Evolutionary conservation across 768 basidiomycete genomes (phyloP), one percentile per base, ranked within the genome.

Genomic region (Rhodotorula toruloides): DNA sequence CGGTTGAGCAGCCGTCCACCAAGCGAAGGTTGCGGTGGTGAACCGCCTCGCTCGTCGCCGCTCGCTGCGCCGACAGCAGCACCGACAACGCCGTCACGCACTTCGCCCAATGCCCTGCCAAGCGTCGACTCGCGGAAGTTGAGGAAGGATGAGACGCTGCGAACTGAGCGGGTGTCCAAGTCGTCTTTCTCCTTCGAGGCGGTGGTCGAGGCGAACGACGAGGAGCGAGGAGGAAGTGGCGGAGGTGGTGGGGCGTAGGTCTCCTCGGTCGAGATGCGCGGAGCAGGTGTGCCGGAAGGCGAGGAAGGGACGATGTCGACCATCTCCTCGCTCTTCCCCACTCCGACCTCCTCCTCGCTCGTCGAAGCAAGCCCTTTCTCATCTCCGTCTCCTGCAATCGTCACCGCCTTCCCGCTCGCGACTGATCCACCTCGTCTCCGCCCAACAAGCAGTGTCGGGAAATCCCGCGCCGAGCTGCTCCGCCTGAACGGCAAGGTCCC

Each of bases 141-240:
- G 32, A 71, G 47, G 25, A 71, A 14, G 25, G 65, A 67, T 49
- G 65, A 66, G 42, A 90, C 91, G 70, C 84, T 91, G 25, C 84
- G 80, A 58, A 92, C 88, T 72, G 90, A 91, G 78, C 87, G 81
- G 48, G 84, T 73, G 76, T 90, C 90, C 3, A 67, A 58, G 62
- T 81, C 81, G 8, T 77, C 80, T 27, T 49, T 29, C 13, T 62
- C 63, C 29, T 16, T 25, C 42, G 19, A 3, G 19, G 48, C 29
- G 17, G 9, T 32, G 3, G 40, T 42, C 22, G 25, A 34, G 10
- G 55, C 39, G 34, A 25, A 47, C 25, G 29, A 49, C 16, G 25
- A 12, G 54, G 31, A 27, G 7, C 54, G 48, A 31, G 60, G 59
- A 31, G 54, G 65, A 1, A 16, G 27, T 1, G 39, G 34, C 12